Evolutionary conservation across 768 basidiomycete genomes (phyloP), one percentile per base, ranked within the genome.

Genomic region (Amanita rubescens): DNA sequence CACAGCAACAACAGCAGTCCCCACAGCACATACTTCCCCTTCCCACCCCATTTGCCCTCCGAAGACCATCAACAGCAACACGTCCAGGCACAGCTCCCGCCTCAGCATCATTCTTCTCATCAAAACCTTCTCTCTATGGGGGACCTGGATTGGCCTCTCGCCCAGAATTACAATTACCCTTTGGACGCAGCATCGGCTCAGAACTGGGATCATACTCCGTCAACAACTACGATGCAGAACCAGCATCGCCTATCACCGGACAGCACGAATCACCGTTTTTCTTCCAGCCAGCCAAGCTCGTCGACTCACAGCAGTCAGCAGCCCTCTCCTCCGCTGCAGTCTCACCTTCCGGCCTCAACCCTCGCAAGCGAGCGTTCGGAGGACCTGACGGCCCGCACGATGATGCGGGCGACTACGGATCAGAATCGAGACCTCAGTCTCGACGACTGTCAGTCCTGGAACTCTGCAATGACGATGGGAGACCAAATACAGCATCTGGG

Each of bases 361-460:
- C 81, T 60, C 74, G 82, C 55, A 84, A 85, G 58, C 81, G 85
- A 74, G 71, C 81, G 59, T 81, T 75, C 73, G 69, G 74, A 51
- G 79, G 78, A 72, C 71, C 80, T 64, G 81, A 82, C 60, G 74
- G 74, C 27, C 71, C 74, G 53, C 62, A 63, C 58, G 67, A 65
- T 60, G 41, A 44, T 55, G 19, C 75, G 41, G 82, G 85, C 74
- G 84, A 85, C 52, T 85, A 86, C 69, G 87, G 81, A 20, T 65
- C 76, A 58, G 86, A 87, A 59, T 87, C 85, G 62, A 76, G 88
- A 62, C 88, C 88, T 58, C 82, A 85, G 63, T 87, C 84, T 71
- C 78, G 88, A 61, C 72, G 88, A 56, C 81, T 90, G 78, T 77
- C 84, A 68, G 84, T 90, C 78, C 79, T 90, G 86, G 88, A 90